Evolutionary conservation across 345 rosid species (phyloP), one percentile per base, ranked within the genome.

Genomic region (Populus ilicifolia): DNA sequence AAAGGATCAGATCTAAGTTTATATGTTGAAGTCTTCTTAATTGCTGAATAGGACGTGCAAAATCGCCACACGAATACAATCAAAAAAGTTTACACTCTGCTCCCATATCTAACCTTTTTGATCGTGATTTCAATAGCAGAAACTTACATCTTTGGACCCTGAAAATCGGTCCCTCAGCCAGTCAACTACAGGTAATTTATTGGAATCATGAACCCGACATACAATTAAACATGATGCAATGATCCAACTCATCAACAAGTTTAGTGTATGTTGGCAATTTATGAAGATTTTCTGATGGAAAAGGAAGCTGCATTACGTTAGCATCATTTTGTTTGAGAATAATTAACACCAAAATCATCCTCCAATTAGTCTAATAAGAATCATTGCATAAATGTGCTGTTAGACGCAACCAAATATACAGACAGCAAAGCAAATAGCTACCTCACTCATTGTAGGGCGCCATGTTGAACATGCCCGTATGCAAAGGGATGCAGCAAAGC

Each of bases 381-480:
- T 66, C 35, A 16, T 27, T 27, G 9, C 9, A 8, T 38, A 7
- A 66, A 21, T 17, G 2, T 29, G 2, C 3, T 8, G 62, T 66
- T 66, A 20, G 17, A 33, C 33, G 69, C 11, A 66, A 33, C 21
- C 39, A 66, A 12, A 18, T 18, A 13, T 54, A 66, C 18, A 66
- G 69, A 66, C 18, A 66, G 69, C 38, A 66, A 33, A 36, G 46
- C 25, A 54, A 54, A 27, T 5, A 35, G 72, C 33, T 85, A 96
- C 98, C 98, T 96, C 92, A 33, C 81, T 89, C 92, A 93, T 93
- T 61, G 93, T 88, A 44, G 97, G 98, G 67, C 99, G 94, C 97
- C 91, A 93, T 30, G 76, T 73, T 54, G 97, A 80, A 23, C 97
- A 91, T 44, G 97, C 85, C 63, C 96, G 79, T 72, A 93, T 96